Conservation (phyloP, 2,329 filamentous ascomycete species). For the Cercospora nicotianae region DNA sequence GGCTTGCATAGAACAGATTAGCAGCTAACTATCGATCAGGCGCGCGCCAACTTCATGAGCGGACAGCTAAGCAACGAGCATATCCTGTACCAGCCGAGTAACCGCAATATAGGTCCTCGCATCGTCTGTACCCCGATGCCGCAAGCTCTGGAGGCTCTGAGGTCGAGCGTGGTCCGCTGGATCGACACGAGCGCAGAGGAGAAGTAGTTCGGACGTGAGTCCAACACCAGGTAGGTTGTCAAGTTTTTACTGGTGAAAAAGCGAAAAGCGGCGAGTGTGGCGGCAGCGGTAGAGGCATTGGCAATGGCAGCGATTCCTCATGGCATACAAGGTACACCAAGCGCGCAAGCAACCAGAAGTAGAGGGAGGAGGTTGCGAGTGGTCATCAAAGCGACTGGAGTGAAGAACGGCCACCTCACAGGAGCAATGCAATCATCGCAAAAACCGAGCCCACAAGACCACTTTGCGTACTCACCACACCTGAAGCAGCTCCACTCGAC, state of each 20-base stretch:
- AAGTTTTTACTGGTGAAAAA: background rate
- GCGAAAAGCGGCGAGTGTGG: background rate
- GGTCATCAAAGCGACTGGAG: background rate
- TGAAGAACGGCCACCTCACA: background rate
- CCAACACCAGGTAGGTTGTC: background rate
- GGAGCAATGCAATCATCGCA: background rate
- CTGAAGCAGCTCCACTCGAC: conserved; percentile 11
- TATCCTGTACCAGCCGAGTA: background rate
- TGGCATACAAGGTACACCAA: background rate
- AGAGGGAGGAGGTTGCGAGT: background rate
- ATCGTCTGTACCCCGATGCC: background rate
- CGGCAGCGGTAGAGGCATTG: too few relatives aligned
- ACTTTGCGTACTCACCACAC: background rate
- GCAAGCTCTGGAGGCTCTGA: background rate
- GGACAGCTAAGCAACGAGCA: background rate
- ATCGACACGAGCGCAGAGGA: background rate
- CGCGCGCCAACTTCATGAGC: background rate
- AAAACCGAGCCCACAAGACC: background rate
- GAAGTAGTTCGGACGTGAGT: background rate
- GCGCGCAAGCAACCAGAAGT: background rate
- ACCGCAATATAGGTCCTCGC: background rate
- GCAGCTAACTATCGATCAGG: background rate
- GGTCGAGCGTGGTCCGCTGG: background rate
- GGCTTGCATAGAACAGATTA: background rate
- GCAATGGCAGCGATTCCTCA: too few relatives aligned